Percentiles rank a stretch among this genome's conserved stretches.
Evolutionary conservation across 192 early-diverging fungal genomes (phyloP).

Genomic region (Geosiphon pyriformis): DNA sequence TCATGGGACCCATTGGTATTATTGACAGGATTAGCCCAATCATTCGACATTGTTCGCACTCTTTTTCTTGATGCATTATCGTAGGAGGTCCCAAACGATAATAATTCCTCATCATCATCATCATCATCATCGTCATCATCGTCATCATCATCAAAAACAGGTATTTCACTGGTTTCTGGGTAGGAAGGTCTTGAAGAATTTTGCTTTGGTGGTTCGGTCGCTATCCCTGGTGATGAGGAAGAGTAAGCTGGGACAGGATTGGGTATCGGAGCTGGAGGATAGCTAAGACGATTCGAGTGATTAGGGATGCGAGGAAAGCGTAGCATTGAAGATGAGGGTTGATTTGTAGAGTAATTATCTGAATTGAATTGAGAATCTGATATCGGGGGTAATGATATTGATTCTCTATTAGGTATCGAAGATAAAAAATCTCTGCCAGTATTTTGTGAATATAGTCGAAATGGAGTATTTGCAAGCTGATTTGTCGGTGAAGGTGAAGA

Average conservation of each 20-base stretch:
- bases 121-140: conserved; percentile 1
- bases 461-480: background rate
- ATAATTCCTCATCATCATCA: background rate
- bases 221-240: background rate
- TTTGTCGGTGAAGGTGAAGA: background rate
- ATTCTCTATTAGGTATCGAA: background rate
- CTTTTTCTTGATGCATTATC: conserved; percentile 7
- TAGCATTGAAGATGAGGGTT: background rate
- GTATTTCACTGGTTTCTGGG: conserved; percentile 4
- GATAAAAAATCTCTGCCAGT: conserved; percentile 2
- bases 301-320: background rate
- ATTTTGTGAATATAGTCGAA: background rate
- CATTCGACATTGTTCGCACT: conserved; percentile 14
- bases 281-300: conserved; percentile 1
- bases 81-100: background rate
- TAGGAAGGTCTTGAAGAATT: conserved; percentile 11
- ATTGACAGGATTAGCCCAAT: conserved; percentile 6
- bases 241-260: background rate
- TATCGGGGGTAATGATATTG: background rate
- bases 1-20: background rate
- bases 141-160: background rate
- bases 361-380: background rate
- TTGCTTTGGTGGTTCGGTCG: conserved; percentile 13
- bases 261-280: background rate
- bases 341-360: background rate